phyloP scores from a whole-genome alignment of 345 rosid species.

The Geranium rotundifolium region DNA sequence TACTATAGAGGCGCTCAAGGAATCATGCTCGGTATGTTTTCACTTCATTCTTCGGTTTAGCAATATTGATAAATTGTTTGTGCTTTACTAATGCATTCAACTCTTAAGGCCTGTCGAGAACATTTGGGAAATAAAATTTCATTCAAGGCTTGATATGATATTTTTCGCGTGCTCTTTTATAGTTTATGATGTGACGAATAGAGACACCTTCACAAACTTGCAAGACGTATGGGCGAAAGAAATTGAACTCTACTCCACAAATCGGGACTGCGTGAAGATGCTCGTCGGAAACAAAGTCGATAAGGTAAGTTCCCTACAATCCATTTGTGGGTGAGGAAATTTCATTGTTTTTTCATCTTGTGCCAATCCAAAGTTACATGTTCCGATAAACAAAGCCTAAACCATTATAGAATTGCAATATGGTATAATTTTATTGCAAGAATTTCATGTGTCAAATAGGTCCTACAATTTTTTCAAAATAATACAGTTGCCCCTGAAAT shows the following conservation, averaged over 20 bases:
- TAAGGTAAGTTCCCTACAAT: conserved; percentile 31
- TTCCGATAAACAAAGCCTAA: too few relatives aligned
- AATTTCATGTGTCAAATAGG: too few relatives aligned
- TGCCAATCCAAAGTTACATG: too few relatives aligned
- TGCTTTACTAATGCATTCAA: too few relatives aligned
- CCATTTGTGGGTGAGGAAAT: too few relatives aligned
- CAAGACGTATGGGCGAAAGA: conserved; percentile 93
- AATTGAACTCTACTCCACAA: conserved; percentile 69
- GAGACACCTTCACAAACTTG: conserved; percentile 80
- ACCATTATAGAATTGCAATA: too few relatives aligned
- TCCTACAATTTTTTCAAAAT: too few relatives aligned
- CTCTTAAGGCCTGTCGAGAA: too few relatives aligned
- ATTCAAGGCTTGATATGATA: background rate
- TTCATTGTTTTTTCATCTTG: background rate
- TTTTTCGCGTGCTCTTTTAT: conserved; percentile 4
- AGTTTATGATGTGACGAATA: conserved; percentile 90
- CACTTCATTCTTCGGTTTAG: conserved; percentile 5
- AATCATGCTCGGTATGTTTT: conserved; percentile 65
- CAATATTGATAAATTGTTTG: background rate
- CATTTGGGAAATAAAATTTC: background rate
- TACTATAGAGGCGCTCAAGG: conserved; percentile 95
- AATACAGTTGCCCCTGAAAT: too few relatives aligned
- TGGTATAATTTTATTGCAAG: too few relatives aligned
- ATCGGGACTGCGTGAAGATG: conserved; percentile 77
- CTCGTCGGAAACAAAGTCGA: conserved; percentile 97